A percentile compares a stretch with the other conserved stretches of the same genome.
These are phyloP conservation scores for Eucalyptus rudis DNA, from an alignment of 345 rosid species.

Conservation along the genomic window DNA sequence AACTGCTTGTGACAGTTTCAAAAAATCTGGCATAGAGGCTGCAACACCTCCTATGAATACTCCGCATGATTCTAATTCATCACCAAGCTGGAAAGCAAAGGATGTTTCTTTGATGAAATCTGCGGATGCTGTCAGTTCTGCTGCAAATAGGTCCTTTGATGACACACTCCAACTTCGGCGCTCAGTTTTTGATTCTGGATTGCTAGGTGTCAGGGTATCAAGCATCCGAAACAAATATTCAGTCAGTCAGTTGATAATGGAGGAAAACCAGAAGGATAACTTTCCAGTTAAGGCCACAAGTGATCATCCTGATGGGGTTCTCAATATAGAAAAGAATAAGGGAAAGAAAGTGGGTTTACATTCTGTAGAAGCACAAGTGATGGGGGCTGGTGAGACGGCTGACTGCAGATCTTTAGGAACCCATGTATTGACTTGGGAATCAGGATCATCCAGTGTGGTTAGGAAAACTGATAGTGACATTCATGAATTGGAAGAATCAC, in stretches of 20 bases:
- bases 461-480: constrained; percentile 7
- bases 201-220: not conserved
- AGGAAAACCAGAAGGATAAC: not conserved
- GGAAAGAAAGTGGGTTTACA: not conserved
- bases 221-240: not conserved
- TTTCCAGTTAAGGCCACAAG: not conserved
- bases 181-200: not conserved
- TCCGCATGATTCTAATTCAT: constrained; percentile 2
- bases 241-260: not conserved
- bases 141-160: constrained; percentile 8
- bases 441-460: constrained; percentile 1
- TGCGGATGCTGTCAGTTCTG: constrained; percentile 13
- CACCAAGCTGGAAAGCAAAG: constrained; percentile 1
- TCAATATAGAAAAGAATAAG: not conserved
- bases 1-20: not conserved
- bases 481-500: constrained; percentile 7
- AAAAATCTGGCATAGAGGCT: constrained; percentile 2
- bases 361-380: not conserved
- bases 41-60: constrained; percentile 5
- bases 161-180: not conserved
- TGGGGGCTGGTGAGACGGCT: not conserved
- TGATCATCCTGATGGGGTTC: not conserved
- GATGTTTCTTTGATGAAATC: constrained; percentile 2
- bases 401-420: not conserved
- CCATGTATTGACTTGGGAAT: constrained; percentile 2